Evolutionary conservation across 2,329 filamentous ascomycete species (phyloP).

Genomic region (Aspergillus vadensis): DNA sequence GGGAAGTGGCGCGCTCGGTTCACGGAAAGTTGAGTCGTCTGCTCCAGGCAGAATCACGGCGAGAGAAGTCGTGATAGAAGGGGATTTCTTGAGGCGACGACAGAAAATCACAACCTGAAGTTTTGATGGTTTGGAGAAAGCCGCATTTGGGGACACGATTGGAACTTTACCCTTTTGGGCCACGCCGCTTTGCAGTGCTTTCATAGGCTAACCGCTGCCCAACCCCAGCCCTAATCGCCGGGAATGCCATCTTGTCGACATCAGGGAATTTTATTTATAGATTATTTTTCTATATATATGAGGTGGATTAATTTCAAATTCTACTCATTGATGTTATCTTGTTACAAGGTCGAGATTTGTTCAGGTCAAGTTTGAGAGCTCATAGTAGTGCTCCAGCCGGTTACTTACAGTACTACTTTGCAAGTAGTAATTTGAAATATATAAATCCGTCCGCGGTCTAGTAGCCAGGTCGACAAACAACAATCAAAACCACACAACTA

Average conservation of each 20-base stretch:
- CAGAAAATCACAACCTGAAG: conserved; percentile 30
- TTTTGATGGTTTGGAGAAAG: conserved; percentile 34
- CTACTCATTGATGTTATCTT: no score
- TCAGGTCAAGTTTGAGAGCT: no score
- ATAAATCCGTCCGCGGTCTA: no score
- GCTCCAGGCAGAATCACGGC: conserved; percentile 42
- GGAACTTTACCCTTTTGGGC: conserved; percentile 30
- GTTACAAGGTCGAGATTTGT: no score
- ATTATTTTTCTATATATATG: no score
- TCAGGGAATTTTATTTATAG: background rate
- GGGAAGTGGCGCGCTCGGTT: conserved; percentile 12
- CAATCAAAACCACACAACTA: no score
- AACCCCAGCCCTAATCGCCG: conserved; percentile 21
- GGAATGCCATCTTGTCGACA: background rate
- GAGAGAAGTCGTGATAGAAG: conserved; percentile 20
- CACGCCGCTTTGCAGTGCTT: conserved; percentile 16
- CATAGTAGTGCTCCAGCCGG: no score
- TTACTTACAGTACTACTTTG: no score
- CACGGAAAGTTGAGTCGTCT: conserved; percentile 25
- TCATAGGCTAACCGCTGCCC: conserved; percentile 23
- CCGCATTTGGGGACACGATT: conserved; percentile 18
- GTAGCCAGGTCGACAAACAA: no score
- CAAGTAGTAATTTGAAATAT: no score
- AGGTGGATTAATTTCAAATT: no score
- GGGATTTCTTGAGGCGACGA: conserved; percentile 13